Evolutionary conservation across 352 stramenopile species (phyloP), one percentile per base, ranked within the genome.

Genomic region (Lagenidium sp.): DNA sequence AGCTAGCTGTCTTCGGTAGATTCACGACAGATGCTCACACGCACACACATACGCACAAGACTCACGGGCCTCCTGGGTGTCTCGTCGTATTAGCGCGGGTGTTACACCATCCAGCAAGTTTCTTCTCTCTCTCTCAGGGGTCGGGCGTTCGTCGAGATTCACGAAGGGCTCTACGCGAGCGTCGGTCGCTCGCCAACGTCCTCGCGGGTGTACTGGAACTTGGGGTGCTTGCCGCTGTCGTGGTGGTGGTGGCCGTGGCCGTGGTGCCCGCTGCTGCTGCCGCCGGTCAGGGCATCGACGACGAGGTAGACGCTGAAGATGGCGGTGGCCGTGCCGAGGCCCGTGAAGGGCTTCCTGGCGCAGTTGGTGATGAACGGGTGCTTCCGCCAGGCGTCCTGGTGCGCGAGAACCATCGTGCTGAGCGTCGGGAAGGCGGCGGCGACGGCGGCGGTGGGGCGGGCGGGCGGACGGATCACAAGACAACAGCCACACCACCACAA

Each of bases 361-460:
- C 77, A 90, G 50, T 67, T 65, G 31, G 54, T 44, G 60, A 93
- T 82, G 70, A 93, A 93, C 22, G 80, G 80, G 62, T 93, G 80
- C 75, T 83, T 90, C 50, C 80, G 63, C 80, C 80, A 93, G 43
- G 80, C 80, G 75, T 93, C 80, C 65, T 93, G 80, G 46, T 85
- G 69, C 19, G 75, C 68, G 61, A 93, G 70, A 69, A 93, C 80
- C 80, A 93, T 93, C 31, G 21, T 65, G 50, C 16, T 36, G 12
- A 21, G n/a, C n/a, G n/a, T n/a, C n/a, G n/a, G n/a, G n/a, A n/a
- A n/a, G n/a, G n/a, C n/a, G n/a, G n/a, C n/a, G n/a, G n/a, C n/a
- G n/a, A n/a, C n/a, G n/a, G n/a, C n/a, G n/a, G n/a, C n/a, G n/a
- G n/a, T n/a, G n/a, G n/a, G n/a, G n/a, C n/a, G n/a, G n/a, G n/a